Conservation (phyloP, 2,329 filamentous ascomycete species). For the Beauveria sp. region DNA sequence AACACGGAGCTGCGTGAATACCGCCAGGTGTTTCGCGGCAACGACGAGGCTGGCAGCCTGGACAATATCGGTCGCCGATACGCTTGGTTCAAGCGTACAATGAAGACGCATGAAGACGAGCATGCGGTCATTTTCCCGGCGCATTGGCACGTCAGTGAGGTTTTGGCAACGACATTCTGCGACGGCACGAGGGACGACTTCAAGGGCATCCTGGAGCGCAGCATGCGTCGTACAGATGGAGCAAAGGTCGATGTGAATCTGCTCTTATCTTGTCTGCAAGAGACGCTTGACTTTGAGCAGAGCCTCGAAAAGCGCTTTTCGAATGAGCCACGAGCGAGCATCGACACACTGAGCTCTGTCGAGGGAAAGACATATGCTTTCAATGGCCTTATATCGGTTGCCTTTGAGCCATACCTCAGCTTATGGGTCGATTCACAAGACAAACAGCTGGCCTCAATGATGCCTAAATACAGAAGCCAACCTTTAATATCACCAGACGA, state of each 20-base stretch:
- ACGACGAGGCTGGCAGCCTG: constrained; percentile 89
- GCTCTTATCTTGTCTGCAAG: constrained; percentile 80
- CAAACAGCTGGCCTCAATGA: constrained; percentile 72
- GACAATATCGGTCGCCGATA: constrained; percentile 96
- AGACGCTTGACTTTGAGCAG: constrained; percentile 96
- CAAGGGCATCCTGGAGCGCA: constrained; percentile 82
- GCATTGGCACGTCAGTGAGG: constrained; percentile 84
- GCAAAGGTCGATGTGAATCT: constrained; percentile 84
- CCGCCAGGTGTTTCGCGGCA: constrained; percentile 88
- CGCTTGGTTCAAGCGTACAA: constrained; percentile 91
- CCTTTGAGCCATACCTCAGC: constrained; percentile 94
- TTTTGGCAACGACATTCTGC: constrained; percentile 84
- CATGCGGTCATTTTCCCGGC: constrained; percentile 81
- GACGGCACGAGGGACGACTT: constrained; percentile 95
- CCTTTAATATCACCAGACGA: constrained; percentile 76
- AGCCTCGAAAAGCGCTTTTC: constrained; percentile 78
- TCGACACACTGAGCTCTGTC: constrained; percentile 75
- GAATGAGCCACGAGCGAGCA: constrained; percentile 65
- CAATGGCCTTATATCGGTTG: constrained; percentile 86
- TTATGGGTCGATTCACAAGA: constrained; percentile 97
- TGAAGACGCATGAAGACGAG: constrained; percentile 93
- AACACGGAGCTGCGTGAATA: constrained; percentile 96
- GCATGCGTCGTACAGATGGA: constrained; percentile 70
- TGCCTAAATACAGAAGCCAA: constrained; percentile 81
- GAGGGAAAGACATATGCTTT: constrained; percentile 73